phyloP scores from a whole-genome alignment of 257 asterid genomes.

The Thymus quinquecostatus region DNA sequence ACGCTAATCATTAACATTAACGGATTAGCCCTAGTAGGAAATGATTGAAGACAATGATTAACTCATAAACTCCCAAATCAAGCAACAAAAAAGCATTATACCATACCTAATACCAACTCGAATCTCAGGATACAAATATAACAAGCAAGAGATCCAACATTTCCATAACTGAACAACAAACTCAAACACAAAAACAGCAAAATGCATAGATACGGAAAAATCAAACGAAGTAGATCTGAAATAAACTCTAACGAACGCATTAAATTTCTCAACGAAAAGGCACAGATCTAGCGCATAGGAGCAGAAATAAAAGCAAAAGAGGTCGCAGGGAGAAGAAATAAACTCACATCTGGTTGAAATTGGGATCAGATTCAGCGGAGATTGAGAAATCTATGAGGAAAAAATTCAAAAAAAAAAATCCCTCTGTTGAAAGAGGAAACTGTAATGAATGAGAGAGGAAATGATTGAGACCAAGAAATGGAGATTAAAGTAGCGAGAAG shows the following conservation, averaged over 20 bases:
- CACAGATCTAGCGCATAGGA: conserved; percentile 36
- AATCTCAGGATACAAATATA: conserved; percentile 21
- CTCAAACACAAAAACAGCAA: conserved; percentile 10
- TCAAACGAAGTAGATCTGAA: conserved; percentile 33
- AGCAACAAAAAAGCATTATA: not conserved
- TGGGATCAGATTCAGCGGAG: conserved; percentile 33
- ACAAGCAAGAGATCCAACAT: conserved; percentile 18
- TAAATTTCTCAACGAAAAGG: not conserved
- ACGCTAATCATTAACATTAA: not conserved
- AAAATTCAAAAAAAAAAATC: conserved; percentile 22
- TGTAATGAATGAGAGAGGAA: conserved; percentile 25
- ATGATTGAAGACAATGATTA: conserved; percentile 1
- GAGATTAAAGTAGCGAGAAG: conserved; percentile 29
- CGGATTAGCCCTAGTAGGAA: not conserved
- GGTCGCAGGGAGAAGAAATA: conserved; percentile 19
- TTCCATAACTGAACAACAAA: conserved; percentile 19
- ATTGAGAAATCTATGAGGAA: not conserved
- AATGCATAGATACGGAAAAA: not conserved
- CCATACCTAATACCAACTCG: conserved; percentile 14
- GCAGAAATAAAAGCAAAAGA: not conserved
- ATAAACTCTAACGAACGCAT: conserved; percentile 22
- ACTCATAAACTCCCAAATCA: not conserved
- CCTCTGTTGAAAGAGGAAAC: conserved; percentile 31
- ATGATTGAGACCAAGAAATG: conserved; percentile 26
- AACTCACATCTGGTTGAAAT: conserved; percentile 35